Percentiles rank a stretch among this genome's conserved stretches.
phyloP scores from a whole-genome alignment of 1,284 basidiomycete species.

The Cystobasidium pallidum region DNA sequence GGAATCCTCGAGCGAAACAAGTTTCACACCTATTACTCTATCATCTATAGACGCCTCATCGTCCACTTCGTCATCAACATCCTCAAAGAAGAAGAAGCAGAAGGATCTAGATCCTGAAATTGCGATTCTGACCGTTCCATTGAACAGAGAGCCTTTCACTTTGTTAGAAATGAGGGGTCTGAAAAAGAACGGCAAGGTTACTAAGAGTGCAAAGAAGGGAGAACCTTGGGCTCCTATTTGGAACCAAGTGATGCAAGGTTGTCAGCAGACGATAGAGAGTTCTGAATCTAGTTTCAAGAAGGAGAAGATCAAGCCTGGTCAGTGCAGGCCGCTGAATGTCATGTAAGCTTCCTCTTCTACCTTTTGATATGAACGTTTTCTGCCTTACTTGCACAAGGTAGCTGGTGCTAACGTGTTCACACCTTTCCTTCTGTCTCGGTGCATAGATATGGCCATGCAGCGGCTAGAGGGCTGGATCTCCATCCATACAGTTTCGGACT shows the following conservation, averaged over 20 bases:
- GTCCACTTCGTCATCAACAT: background rate
- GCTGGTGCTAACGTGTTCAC: no score
- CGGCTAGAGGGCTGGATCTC: conserved; percentile 47
- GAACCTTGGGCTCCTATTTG: conserved; percentile 50
- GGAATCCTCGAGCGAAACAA: conserved; percentile 1
- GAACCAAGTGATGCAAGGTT: conserved; percentile 48
- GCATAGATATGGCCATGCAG: conserved; percentile 51
- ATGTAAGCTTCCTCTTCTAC: conserved; percentile 36
- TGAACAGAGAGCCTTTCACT: conserved; percentile 49
- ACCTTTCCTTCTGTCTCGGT: background rate
- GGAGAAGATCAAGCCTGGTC: conserved; percentile 16
- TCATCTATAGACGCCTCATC: background rate
- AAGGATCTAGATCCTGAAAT: conserved; percentile 39
- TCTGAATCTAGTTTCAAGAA: background rate
- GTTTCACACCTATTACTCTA: background rate
- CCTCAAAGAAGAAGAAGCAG: background rate
- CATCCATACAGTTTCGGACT: conserved; percentile 51
- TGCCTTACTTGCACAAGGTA: background rate
- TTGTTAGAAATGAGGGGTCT: conserved; percentile 54
- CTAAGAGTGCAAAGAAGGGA: conserved; percentile 44
- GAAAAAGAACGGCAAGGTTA: conserved; percentile 44
- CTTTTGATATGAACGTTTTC: no score
- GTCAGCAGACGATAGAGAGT: conserved; percentile 26
- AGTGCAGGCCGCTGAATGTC: conserved; percentile 47
- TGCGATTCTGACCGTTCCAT: conserved; percentile 36